phyloP scores from a whole-genome alignment of 768 basidiomycete genomes.

The Tubosaeta sp. region DNA sequence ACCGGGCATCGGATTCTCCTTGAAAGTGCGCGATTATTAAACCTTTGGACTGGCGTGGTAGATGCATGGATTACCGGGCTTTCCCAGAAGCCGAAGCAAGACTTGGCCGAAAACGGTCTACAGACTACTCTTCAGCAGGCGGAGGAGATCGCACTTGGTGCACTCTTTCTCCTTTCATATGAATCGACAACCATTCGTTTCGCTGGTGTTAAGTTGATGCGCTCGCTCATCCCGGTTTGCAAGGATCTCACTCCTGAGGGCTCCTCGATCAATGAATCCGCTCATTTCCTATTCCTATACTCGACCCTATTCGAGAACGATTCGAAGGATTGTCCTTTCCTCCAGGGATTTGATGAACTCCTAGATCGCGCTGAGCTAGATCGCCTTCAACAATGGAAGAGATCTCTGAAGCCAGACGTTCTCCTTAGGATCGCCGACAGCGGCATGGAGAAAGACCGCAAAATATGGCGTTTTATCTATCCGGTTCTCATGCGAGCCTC shows the following conservation, averaged over 20 bases:
- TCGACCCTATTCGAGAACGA: conserved; percentile 54
- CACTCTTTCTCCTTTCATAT: conserved; percentile 70
- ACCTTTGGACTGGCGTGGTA: conserved; percentile 71
- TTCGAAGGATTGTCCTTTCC: conserved; percentile 40
- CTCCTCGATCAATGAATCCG: conserved; percentile 24
- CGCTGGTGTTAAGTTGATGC: conserved; percentile 61
- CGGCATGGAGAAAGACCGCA: conserved; percentile 57
- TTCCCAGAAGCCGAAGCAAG: conserved; percentile 36
- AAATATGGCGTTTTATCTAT: conserved; percentile 71
- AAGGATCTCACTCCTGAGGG: conserved; percentile 39
- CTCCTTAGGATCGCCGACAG: conserved; percentile 73
- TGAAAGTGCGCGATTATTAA: conserved; percentile 63
- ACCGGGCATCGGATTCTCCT: conserved; percentile 57
- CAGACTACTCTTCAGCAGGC: conserved; percentile 43
- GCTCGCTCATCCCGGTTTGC: conserved; percentile 50
- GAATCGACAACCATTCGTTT: conserved; percentile 46
- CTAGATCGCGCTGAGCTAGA: conserved; percentile 57
- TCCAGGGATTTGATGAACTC: conserved; percentile 63
- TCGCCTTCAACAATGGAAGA: conserved; percentile 64
- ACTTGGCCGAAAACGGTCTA: conserved; percentile 39
- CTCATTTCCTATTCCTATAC: conserved; percentile 34
- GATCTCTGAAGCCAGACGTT: conserved; percentile 50
- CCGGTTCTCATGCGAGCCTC: conserved; percentile 59
- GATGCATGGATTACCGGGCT: conserved; percentile 61
- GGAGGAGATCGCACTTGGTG: conserved; percentile 65